Conservation (phyloP, 2,329 filamentous ascomycete species). For the Colletotrichum sidae region DNA sequence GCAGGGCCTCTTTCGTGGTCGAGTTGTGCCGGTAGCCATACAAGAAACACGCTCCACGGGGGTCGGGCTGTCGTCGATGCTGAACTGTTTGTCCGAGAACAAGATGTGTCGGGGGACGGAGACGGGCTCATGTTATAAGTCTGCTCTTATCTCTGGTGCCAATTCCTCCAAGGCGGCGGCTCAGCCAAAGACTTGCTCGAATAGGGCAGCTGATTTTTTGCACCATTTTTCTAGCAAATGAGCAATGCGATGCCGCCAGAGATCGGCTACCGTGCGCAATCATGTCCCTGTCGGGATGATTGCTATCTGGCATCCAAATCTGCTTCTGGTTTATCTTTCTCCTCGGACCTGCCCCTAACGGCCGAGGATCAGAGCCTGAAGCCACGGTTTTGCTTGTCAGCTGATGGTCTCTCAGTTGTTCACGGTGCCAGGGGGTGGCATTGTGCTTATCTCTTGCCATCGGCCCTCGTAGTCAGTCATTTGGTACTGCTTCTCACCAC, state of each 20-base stretch:
- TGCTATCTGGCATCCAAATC: conserved; percentile 13
- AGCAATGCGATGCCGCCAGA: conserved; percentile 35
- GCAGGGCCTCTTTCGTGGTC: neutral
- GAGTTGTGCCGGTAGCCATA: neutral
- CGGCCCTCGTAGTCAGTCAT: conserved; percentile 6
- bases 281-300: conserved; percentile 33
- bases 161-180: conserved; percentile 15
- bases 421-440: neutral
- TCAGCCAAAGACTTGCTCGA: conserved; percentile 27
- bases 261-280: conserved; percentile 36
- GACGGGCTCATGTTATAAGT: conserved; percentile 25
- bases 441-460: neutral
- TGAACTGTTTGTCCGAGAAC: neutral
- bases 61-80: neutral
- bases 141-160: conserved; percentile 34
- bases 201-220: conserved; percentile 37
- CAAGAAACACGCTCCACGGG: neutral
- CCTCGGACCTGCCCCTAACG: conserved; percentile 35
- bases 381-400: conserved; percentile 1
- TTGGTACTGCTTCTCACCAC: conserved; percentile 2
- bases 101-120: neutral
- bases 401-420: conserved; percentile 11
- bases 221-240: conserved; percentile 33
- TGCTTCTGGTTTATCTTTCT: conserved; percentile 27
- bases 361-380: neutral